phyloP scores from a whole-genome alignment of 2,329 filamentous ascomycete species.

The Penicillium decumbens region DNA sequence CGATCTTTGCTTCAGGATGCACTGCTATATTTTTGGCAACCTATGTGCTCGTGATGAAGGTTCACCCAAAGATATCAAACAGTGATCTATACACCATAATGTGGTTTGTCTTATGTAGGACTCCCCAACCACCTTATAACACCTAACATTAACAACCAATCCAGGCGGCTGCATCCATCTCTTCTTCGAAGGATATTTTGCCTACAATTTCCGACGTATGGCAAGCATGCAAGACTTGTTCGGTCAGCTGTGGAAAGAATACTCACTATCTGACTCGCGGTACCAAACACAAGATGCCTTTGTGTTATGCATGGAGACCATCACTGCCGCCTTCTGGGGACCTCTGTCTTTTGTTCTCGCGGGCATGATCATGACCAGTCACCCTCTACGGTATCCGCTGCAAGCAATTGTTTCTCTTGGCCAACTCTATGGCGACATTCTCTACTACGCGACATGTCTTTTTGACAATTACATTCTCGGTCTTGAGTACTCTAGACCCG shows the following conservation, averaged over 20 bases:
- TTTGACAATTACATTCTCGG: slow-evolving; percentile 51
- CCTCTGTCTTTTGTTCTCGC: slow-evolving; percentile 52
- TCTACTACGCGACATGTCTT: slow-evolving; percentile 55
- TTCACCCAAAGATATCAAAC: slow-evolving; percentile 3
- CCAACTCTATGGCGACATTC: slow-evolving; percentile 54
- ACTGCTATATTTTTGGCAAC: slow-evolving; percentile 2
- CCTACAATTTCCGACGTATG: slow-evolving; percentile 57
- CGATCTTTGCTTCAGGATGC: slow-evolving; percentile 5
- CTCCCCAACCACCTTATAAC: neutral
- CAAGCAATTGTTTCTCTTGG: slow-evolving; percentile 54
- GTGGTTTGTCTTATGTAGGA: slow-evolving; percentile 9
- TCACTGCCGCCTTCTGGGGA: slow-evolving; percentile 65
- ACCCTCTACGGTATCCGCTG: slow-evolving; percentile 50
- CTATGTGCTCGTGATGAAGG: slow-evolving; percentile 3
- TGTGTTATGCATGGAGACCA: slow-evolving; percentile 74
- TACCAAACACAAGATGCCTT: slow-evolving; percentile 75
- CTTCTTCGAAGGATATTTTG: slow-evolving; percentile 72
- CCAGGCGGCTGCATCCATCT: slow-evolving; percentile 51
- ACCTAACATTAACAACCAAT: neutral
- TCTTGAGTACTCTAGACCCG: slow-evolving; percentile 51
- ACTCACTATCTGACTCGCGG: slow-evolving; percentile 74
- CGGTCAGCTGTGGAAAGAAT: slow-evolving; percentile 86
- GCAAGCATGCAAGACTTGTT: slow-evolving; percentile 63
- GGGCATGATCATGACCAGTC: slow-evolving; percentile 45
- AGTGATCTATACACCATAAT: slow-evolving; percentile 3